These are phyloP conservation scores for Butyriboletus loyo DNA, from an alignment of 768 basidiomycete genomes.

Conservation along the genomic window DNA sequence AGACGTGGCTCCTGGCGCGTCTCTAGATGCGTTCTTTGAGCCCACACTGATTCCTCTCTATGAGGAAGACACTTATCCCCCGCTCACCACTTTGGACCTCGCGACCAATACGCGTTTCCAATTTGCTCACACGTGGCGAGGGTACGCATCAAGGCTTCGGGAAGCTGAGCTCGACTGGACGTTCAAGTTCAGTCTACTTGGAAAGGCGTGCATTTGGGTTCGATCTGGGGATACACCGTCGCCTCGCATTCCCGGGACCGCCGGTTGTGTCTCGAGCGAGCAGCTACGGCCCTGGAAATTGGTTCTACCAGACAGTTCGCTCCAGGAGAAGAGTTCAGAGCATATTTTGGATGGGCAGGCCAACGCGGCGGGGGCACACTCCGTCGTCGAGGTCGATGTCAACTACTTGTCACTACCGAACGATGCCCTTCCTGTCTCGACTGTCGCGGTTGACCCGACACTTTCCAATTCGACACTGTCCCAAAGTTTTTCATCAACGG, in stretches of 20 bases:
- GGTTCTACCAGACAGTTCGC: not conserved
- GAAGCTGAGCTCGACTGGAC: constrained; percentile 7
- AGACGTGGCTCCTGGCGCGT: not conserved
- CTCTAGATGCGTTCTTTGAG: constrained; percentile 11
- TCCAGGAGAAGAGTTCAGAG: not conserved
- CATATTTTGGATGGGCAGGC: not conserved
- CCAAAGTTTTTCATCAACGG: not conserved
- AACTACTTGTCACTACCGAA: not conserved
- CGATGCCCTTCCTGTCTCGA: not conserved
- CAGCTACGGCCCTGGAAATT: constrained; percentile 17
- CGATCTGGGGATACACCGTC: not conserved
- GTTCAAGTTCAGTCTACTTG: not conserved
- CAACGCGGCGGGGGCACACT: not conserved
- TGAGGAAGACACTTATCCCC: constrained; percentile 16
- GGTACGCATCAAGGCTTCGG: constrained; percentile 9
- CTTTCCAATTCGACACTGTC: not conserved
- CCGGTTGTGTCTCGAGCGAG: constrained; percentile 7
- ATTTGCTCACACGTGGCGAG: constrained; percentile 21
- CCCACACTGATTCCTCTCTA: constrained; percentile 12
- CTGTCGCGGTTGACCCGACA: not conserved
- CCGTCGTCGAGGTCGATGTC: not conserved
- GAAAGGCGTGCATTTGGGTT: not conserved
- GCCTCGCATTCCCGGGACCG: constrained; percentile 7
- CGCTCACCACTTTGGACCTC: constrained; percentile 14
- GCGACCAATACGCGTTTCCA: constrained; percentile 23